A percentile compares a stretch with the other conserved stretches of the same genome.
Evolutionary conservation across 768 basidiomycete species (phyloP).

Genomic region (Panellus pusillus): DNA sequence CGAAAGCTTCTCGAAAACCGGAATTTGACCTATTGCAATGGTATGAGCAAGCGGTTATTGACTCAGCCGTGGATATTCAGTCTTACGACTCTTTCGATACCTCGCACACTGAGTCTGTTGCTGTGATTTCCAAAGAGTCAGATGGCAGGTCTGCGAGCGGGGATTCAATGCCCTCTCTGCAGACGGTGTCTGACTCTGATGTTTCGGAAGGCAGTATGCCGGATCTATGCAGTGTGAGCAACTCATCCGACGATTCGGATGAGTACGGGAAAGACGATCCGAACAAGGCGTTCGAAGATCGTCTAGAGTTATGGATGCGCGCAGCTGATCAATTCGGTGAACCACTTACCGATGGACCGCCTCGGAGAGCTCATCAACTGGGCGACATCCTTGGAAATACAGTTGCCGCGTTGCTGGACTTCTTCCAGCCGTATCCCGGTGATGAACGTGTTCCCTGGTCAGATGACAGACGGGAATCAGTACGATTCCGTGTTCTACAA

Average conservation of each 20-base stretch:
- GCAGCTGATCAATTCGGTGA: background rate
- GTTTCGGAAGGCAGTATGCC: no score
- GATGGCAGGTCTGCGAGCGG: no score
- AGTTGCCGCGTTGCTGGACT: background rate
- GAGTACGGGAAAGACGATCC: background rate
- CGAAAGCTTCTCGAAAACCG: no score
- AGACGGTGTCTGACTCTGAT: no score
- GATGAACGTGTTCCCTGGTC: background rate
- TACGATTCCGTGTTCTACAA: background rate
- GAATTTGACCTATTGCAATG: no score
- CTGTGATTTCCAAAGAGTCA: no score
- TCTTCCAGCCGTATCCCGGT: slow-evolving; percentile 1
- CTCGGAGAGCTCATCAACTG: background rate
- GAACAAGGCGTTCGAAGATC: background rate
- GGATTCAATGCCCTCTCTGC: no score
- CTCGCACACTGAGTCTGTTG: no score
- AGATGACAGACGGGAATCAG: background rate
- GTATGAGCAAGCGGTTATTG: no score
- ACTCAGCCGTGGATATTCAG: no score
- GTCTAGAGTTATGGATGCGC: background rate
- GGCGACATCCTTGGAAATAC: slow-evolving; percentile 1
- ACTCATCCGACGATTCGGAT: background rate
- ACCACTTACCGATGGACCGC: no score
- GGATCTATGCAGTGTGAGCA: background rate
- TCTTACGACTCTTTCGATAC: no score